Evolutionary conservation across 192 early-diverging fungal genomes (phyloP).

Genomic region (Coemansia sp.): DNA sequence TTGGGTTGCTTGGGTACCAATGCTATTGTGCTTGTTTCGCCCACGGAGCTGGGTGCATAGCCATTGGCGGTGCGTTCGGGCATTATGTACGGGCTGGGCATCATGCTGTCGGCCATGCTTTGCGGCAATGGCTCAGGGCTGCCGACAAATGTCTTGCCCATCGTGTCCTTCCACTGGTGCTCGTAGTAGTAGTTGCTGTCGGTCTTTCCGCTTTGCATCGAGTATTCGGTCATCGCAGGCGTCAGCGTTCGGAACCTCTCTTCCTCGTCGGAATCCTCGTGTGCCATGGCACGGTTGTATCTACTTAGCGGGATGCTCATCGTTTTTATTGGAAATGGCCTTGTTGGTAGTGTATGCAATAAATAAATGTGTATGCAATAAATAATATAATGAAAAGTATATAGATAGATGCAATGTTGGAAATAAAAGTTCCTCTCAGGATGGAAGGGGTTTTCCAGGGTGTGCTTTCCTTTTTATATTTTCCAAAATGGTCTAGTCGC

Average conservation of each 20-base stretch:
- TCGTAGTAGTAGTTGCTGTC: constrained; percentile 18
- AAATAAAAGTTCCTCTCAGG: too few species aligned
- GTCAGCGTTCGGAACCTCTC: constrained; percentile 14
- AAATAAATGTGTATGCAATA: background rate
- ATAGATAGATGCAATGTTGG: background rate
- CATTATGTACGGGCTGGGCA: constrained; percentile 13
- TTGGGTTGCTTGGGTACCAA: background rate
- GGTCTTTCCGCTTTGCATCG: background rate
- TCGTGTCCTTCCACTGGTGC: constrained; percentile 9
- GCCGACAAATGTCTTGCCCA: constrained; percentile 12
- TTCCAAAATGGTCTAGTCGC: too few species aligned
- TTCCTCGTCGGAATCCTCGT: constrained; percentile 3
- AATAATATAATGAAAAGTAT: background rate
- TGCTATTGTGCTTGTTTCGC: background rate
- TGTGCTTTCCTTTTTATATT: too few species aligned
- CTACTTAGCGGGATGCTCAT: constrained; percentile 24
- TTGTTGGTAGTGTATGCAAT: background rate
- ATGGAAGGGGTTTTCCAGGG: too few species aligned
- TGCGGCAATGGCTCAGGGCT: background rate
- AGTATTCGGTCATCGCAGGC: constrained; percentile 8
- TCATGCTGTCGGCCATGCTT: background rate
- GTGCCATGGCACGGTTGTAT: constrained; percentile 4
- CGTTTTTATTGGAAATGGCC: background rate
- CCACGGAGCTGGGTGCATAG: background rate
- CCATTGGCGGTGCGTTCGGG: constrained; percentile 4